phyloP scores from a whole-genome alignment of 495 filamentous ascomycete species.

The Geopyxis carbonaria region DNA sequence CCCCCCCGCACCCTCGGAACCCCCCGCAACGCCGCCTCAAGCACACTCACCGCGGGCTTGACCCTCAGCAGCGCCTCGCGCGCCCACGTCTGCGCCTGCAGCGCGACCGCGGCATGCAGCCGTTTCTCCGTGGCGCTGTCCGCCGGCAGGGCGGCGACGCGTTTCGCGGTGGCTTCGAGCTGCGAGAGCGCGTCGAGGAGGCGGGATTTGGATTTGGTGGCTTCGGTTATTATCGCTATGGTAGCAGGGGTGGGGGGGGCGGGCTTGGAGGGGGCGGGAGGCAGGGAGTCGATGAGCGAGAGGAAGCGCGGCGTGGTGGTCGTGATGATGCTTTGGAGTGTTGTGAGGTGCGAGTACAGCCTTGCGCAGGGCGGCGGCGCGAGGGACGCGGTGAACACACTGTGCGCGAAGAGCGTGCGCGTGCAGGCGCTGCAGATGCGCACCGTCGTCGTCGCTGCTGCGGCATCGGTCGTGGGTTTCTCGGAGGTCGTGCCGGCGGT shows the following conservation, averaged over 20 bases:
- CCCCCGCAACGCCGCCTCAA: constrained; percentile 54
- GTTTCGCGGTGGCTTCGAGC: constrained; percentile 68
- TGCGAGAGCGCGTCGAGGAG: constrained; percentile 82
- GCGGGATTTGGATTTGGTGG: constrained; percentile 76
- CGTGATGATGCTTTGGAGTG: constrained; percentile 81
- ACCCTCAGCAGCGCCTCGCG: constrained; percentile 39
- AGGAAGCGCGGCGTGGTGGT: constrained; percentile 77
- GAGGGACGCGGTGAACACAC: constrained; percentile 56
- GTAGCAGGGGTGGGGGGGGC: constrained; percentile 10
- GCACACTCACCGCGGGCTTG: constrained; percentile 73
- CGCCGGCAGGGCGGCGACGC: constrained; percentile 73
- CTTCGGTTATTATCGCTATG: constrained; percentile 54
- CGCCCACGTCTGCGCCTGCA: constrained; percentile 10
- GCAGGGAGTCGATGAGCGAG: constrained; percentile 49
- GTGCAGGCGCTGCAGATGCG: constrained; percentile 87
- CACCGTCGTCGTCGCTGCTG: constrained; percentile 48
- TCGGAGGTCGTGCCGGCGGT: constrained; percentile 28
- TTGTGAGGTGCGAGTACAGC: constrained; percentile 69
- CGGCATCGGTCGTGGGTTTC: not conserved
- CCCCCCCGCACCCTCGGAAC: constrained; percentile 58
- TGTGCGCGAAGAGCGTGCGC: constrained; percentile 61
- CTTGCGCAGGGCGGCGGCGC: constrained; percentile 59
- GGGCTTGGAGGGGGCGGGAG: constrained; percentile 30
- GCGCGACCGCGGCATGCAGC: constrained; percentile 8
- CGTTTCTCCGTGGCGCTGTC: constrained; percentile 55